A percentile compares a stretch with the other conserved stretches of the same genome.
These are phyloP conservation scores for Cutaneotrichosporon cavernicola DNA, from an alignment of 1,284 basidiomycete genomes.

Conservation along the genomic window DNA sequence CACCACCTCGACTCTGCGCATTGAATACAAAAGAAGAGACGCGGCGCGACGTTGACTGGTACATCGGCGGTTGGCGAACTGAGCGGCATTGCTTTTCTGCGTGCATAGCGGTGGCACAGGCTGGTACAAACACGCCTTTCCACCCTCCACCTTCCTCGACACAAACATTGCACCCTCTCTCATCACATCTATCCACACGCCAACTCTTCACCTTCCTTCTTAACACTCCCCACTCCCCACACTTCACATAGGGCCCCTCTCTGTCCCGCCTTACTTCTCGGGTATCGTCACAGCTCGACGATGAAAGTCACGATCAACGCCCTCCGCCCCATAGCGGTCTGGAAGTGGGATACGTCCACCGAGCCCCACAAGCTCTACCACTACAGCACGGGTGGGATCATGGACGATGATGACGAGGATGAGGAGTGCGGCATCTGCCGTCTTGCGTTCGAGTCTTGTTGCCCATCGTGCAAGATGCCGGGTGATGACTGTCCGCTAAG, in stretches of 20 bases:
- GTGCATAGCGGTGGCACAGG: too few species aligned
- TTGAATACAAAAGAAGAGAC: too few species aligned
- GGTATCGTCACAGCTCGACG: background rate
- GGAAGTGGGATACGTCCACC: slow-evolving; percentile 51
- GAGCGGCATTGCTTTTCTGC: too few species aligned
- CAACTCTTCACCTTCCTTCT: background rate
- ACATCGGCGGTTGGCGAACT: too few species aligned
- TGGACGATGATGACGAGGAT: slow-evolving; percentile 67
- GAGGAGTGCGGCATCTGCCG: slow-evolving; percentile 94
- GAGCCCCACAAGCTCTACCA: slow-evolving; percentile 47
- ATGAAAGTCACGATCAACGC: slow-evolving; percentile 51
- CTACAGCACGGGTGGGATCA: slow-evolving; percentile 55
- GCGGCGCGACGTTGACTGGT: too few species aligned
- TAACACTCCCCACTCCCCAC: background rate
- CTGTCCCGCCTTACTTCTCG: background rate
- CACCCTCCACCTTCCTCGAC: too few species aligned
- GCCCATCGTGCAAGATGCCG: slow-evolving; percentile 88
- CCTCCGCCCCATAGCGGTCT: slow-evolving; percentile 49
- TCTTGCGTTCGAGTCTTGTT: slow-evolving; percentile 85
- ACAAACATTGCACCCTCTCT: too few species aligned
- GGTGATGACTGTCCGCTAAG: slow-evolving; percentile 96
- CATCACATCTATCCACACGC: background rate
- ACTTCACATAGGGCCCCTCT: background rate
- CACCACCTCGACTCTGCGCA: background rate
- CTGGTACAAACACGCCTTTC: too few species aligned